phyloP scores from a whole-genome alignment of 257 asterid genomes.

The Penstemon newberryi region DNA sequence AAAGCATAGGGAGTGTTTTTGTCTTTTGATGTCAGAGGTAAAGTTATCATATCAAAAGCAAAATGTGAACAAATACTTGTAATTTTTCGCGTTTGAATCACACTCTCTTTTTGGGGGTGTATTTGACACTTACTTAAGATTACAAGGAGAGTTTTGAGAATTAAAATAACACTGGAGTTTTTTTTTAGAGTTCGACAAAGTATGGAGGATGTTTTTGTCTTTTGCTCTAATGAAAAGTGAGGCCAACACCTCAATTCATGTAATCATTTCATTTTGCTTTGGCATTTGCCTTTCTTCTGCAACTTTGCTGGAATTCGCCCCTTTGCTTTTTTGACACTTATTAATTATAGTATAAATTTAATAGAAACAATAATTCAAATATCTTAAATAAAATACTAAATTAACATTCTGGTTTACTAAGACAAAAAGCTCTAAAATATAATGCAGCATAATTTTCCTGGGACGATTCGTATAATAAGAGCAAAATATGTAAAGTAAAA shows the following conservation, averaged over 20 bases:
- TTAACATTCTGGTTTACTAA: slow-evolving; percentile 30
- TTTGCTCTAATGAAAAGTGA: slow-evolving; percentile 24
- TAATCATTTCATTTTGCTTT: slow-evolving; percentile 63
- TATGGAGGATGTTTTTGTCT: too few species aligned
- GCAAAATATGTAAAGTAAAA: too few species aligned
- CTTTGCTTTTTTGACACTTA: slow-evolving; percentile 45
- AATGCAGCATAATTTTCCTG: slow-evolving; percentile 3
- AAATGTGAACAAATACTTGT: too few species aligned
- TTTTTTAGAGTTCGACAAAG: too few species aligned
- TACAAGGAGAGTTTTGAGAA: too few species aligned
- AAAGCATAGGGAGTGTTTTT: too few species aligned
- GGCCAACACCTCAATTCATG: slow-evolving; percentile 40
- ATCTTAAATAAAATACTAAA: background rate
- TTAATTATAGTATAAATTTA: slow-evolving; percentile 19
- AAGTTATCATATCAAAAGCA: too few species aligned
- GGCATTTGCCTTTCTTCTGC: slow-evolving; percentile 42
- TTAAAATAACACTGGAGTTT: too few species aligned
- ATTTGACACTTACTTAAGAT: too few species aligned
- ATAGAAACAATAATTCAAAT: background rate
- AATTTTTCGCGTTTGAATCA: too few species aligned
- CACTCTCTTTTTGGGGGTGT: too few species aligned
- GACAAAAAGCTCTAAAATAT: slow-evolving; percentile 31
- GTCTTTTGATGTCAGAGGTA: too few species aligned
- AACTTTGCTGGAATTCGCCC: slow-evolving; percentile 35
- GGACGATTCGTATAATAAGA: background rate